Percentiles rank a stretch among this genome's conserved stretches.
Evolutionary conservation across 2,329 filamentous ascomycete species (phyloP).

Genomic region (Neofusicoccum kwambonambiense): DNA sequence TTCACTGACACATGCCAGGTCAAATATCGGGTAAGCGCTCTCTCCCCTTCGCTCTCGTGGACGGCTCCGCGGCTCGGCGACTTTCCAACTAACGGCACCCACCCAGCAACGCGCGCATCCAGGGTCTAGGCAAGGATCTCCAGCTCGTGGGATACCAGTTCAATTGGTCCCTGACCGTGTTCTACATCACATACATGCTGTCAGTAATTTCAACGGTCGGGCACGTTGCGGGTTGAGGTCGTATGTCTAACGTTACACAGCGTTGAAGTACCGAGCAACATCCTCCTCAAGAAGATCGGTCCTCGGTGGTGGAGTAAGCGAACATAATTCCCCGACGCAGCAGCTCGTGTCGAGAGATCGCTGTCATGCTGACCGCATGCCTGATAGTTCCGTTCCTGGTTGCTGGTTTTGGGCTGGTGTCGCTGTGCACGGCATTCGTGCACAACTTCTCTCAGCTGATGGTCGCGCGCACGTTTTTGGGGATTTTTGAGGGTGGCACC

Average conservation of each 20-base stretch:
- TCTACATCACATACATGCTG: constrained; percentile 58
- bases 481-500: constrained; percentile 57
- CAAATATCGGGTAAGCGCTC: constrained; percentile 9
- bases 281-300: constrained; percentile 55
- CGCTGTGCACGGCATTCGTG: constrained; percentile 56
- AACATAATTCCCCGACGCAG: neutral
- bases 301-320: constrained; percentile 44
- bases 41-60: no score
- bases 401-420: constrained; percentile 56
- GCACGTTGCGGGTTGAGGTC: constrained; percentile 35
- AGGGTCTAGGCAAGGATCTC: constrained; percentile 53
- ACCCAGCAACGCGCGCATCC: constrained; percentile 41
- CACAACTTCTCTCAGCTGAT: constrained; percentile 48
- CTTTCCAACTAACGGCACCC: neutral
- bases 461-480: constrained; percentile 50
- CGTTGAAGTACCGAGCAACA: constrained; percentile 57
- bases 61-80: neutral
- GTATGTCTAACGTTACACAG: constrained; percentile 1
- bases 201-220: constrained; percentile 24
- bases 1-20: neutral
- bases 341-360: neutral
- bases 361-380: neutral
- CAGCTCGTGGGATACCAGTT: constrained; percentile 51
- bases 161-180: constrained; percentile 59
- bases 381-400: constrained; percentile 51